phyloP scores from a whole-genome alignment of 2,329 filamentous ascomycete species.

The Trichoderma citrinoviride region DNA sequence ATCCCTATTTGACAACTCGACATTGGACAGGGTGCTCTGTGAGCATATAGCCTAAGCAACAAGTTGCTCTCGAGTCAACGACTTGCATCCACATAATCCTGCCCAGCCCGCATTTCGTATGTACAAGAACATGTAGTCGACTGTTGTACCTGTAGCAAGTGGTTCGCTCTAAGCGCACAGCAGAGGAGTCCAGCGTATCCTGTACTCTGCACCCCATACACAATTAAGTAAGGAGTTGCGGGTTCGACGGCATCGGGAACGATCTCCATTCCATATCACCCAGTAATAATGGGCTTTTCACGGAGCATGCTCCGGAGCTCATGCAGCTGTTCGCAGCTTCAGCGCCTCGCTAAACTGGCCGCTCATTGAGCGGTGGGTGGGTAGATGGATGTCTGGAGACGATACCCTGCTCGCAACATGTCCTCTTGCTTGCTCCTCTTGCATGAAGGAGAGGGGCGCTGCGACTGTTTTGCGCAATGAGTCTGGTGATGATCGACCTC shows the following conservation, averaged over 20 bases:
- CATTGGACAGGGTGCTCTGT: neutral
- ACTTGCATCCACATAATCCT: neutral
- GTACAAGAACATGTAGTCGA: too few relatives aligned
- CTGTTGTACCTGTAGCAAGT: neutral
- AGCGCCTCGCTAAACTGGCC: slow-evolving; percentile 12
- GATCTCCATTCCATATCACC: neutral
- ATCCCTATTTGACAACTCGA: neutral
- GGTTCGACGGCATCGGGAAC: neutral
- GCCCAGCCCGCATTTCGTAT: too few relatives aligned
- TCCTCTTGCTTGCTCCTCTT: slow-evolving; percentile 4
- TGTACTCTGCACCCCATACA: too few relatives aligned
- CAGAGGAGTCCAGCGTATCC: neutral
- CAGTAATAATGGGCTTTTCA: neutral
- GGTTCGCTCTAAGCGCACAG: slow-evolving; percentile 1
- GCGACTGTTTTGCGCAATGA: neutral
- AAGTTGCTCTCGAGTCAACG: neutral
- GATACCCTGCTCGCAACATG: neutral
- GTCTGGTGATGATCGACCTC: slow-evolving; percentile 22
- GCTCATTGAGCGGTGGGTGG: neutral
- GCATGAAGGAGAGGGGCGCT: slow-evolving; percentile 12
- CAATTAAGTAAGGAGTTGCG: neutral
- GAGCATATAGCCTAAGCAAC: neutral
- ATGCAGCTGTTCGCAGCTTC: slow-evolving; percentile 17
- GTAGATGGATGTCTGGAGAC: neutral
- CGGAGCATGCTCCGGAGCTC: slow-evolving; percentile 4